Evolutionary conservation across 805 yeast species (phyloP).

Genomic region (Saccharomycopsis oosterbeekiorum): DNA sequence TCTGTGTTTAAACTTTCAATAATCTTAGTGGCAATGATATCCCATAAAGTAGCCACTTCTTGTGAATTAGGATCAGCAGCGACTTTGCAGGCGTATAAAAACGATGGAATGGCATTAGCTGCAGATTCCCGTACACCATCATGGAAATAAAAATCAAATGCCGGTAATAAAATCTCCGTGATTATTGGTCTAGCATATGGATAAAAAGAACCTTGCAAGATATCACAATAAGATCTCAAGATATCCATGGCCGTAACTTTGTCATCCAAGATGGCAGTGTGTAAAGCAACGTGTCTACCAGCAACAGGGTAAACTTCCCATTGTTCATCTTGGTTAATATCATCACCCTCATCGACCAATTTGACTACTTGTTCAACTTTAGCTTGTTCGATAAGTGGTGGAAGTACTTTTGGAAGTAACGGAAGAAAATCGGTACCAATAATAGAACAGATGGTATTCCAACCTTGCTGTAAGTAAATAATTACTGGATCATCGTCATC

Average conservation of each 20-base stretch:
- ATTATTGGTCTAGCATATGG: conserved; percentile 76
- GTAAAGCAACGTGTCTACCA: conserved; percentile 91
- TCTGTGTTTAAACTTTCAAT: conserved; percentile 61
- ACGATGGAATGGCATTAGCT: conserved; percentile 71
- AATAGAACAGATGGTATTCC: conserved; percentile 88
- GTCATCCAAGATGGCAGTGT: conserved; percentile 89
- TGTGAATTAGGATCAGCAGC: conserved; percentile 42
- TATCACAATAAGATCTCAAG: conserved; percentile 73
- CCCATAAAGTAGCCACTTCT: conserved; percentile 63
- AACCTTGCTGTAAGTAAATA: conserved; percentile 82
- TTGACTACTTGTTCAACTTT: conserved; percentile 85
- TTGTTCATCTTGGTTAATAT: conserved; percentile 73
- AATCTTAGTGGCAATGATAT: conserved; percentile 54
- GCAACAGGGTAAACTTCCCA: conserved; percentile 90
- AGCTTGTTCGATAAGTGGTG: conserved; percentile 80
- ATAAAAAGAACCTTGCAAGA: conserved; percentile 70
- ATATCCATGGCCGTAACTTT: conserved; percentile 89
- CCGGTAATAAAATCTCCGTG: conserved; percentile 73
- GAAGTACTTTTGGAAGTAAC: conserved; percentile 72
- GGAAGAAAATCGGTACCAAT: conserved; percentile 82
- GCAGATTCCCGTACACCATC: conserved; percentile 93
- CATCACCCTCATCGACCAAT: conserved; percentile 71
- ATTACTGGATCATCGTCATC: conserved; percentile 80
- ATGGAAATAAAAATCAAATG: conserved; percentile 82
- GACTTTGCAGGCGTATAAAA: conserved; percentile 50